phyloP scores from a whole-genome alignment of 225 moss, liverwort and hornwort genomes.

The Ulota crispa region DNA sequence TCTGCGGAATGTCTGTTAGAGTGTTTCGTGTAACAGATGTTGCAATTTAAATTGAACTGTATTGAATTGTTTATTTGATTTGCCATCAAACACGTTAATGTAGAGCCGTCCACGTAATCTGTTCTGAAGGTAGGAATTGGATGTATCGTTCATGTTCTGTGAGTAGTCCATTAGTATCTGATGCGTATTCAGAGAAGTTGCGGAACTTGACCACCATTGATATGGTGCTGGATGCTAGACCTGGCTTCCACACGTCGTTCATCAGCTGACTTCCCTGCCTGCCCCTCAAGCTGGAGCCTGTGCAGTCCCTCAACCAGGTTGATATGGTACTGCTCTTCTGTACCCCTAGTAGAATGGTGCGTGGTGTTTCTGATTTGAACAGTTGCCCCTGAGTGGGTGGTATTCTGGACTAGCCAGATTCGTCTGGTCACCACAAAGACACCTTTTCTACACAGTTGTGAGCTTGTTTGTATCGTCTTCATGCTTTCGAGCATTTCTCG shows the following conservation, averaged over 20 bases:
- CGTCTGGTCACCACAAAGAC: slow-evolving; percentile 27
- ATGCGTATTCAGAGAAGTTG: slow-evolving; percentile 43
- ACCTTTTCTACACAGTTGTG: slow-evolving; percentile 19
- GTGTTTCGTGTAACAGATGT: neutral
- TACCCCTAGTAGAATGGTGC: slow-evolving; percentile 55
- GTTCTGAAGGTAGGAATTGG: slow-evolving; percentile 33
- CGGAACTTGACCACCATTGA: slow-evolving; percentile 61
- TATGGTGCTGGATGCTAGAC: slow-evolving; percentile 88
- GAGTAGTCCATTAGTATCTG: slow-evolving; percentile 39
- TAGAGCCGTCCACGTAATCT: slow-evolving; percentile 21
- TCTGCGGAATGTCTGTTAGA: neutral
- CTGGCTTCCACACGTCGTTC: slow-evolving; percentile 68
- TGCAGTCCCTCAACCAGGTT: slow-evolving; percentile 79
- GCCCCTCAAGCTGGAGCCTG: slow-evolving; percentile 67
- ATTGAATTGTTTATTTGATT: neutral
- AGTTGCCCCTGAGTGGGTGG: slow-evolving; percentile 46
- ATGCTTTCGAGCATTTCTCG: slow-evolving; percentile 26
- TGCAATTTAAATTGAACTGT: neutral
- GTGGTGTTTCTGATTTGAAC: slow-evolving; percentile 52
- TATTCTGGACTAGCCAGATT: slow-evolving; percentile 42
- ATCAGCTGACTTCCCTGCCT: slow-evolving; percentile 70
- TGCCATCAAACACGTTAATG: slow-evolving; percentile 9
- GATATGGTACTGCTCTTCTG: slow-evolving; percentile 65
- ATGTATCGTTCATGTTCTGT: slow-evolving; percentile 42
- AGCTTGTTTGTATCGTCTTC: slow-evolving; percentile 40